phyloP scores from a whole-genome alignment of 1,284 basidiomycete species.

The Sanghuangporus weigelae region DNA sequence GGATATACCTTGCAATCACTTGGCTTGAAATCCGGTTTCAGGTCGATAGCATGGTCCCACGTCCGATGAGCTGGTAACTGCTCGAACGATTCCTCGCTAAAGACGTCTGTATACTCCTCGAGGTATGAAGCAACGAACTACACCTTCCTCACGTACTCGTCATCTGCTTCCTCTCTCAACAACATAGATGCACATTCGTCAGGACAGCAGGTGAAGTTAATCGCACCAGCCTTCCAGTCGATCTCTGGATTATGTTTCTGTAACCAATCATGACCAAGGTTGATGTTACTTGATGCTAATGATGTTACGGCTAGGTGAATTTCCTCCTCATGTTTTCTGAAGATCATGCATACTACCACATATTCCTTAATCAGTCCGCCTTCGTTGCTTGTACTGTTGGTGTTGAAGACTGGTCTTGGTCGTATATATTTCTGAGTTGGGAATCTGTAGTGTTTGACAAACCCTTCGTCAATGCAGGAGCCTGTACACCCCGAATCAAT shows the following conservation, averaged over 20 bases:
- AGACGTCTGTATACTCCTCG: too few species aligned
- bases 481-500: background rate
- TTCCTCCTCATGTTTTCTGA: background rate
- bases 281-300: background rate
- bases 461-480: background rate
- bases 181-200: too few species aligned
- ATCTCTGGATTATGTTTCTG: background rate
- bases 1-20: too few species aligned
- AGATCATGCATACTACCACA: background rate
- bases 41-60: too few species aligned
- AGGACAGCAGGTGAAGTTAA: background rate
- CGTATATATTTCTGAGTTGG: background rate
- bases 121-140: conserved; percentile 11
- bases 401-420: background rate
- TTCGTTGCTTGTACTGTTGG: background rate
- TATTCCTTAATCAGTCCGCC: background rate
- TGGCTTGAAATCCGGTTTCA: too few species aligned
- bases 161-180: background rate
- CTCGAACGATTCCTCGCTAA: too few species aligned
- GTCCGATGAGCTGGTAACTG: too few species aligned
- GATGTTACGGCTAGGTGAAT: background rate
- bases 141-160: background rate
- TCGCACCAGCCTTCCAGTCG: background rate
- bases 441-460: background rate
- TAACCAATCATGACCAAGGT: background rate